Base-by-base conservation (phyloP, 2,329 filamentous ascomycete species). In the Penicillium sclerotiorum region DNA sequence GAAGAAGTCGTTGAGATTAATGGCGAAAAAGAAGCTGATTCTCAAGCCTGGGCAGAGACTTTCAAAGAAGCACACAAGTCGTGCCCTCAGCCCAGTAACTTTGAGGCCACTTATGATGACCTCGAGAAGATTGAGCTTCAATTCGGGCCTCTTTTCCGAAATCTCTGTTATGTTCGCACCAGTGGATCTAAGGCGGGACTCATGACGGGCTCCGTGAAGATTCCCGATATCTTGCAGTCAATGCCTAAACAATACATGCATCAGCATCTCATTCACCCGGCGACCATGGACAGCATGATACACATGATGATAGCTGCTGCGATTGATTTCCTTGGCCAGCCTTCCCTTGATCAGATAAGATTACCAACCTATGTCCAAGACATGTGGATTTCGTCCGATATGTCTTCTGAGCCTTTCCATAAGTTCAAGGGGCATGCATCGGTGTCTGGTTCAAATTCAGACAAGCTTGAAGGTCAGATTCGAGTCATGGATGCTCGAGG, bases 231-330 rank as follows among this genome's bases (percentile, higher is more conserved):
- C 18, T 47, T 50, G 7, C 50, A 55, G 23, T 47, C 57, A 5
- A 73, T 72, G 69, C 68, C 70, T 15, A 64, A 67, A 28, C 56
- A 58, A 1, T 68, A 60, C 49, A 53, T 66, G 33, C 62, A 68
- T 28, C 47, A 61, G 1, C 68, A 72, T 47, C 28, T 71, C 5
- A 66, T 73, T 17, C 70, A 73, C 23, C 70, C 70, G 8, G 58
- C 62, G 9, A 71, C 69, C 3, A 59, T 73, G 53, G 68, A 73
- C 21, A 65, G 57, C 38, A 62, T 70, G 52, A 59, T 72, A 13
- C 66, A 69, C 30, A 49, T 63, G 33, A 58, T 63, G 27, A 57
- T 68, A 28, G 51, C 61, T 3, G 60, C 63, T 2, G 52, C 65
- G 3, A 47, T 63, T 30, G 63, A 68, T 37, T 42, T 58, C 27